phyloP scores from a whole-genome alignment of 176 grass and related monocot species.

The Carex pumila region DNA sequence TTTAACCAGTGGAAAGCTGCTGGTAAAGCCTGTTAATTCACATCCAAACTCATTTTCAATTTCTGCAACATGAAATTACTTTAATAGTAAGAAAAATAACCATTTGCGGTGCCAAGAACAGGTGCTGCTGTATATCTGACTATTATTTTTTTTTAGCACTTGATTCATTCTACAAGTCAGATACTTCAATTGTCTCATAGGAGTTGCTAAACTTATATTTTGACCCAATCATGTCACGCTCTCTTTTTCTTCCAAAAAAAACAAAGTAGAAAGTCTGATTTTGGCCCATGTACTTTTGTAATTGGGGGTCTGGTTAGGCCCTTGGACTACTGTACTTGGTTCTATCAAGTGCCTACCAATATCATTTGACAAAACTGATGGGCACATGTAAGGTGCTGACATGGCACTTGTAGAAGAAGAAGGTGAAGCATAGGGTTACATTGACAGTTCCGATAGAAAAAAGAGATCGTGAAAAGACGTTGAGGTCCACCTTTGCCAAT shows the following conservation, averaged over 20 bases:
- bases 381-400: not conserved
- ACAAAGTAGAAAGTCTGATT: not conserved
- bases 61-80: not conserved
- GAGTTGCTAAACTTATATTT: not conserved
- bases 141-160: not conserved
- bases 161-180: not conserved
- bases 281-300: not conserved
- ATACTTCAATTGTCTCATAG: not conserved
- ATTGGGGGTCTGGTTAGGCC: not conserved
- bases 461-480: too few species aligned
- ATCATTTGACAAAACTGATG: too few species aligned
- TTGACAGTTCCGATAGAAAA: too few species aligned
- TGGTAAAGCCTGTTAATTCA: conserved; percentile 93
- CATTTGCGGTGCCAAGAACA: not conserved
- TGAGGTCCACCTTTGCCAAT: too few species aligned
- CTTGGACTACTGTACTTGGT: not conserved
- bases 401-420: not conserved
- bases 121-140: not conserved
- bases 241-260: not conserved
- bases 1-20: conserved; percentile 99
- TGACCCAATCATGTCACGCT: not conserved
- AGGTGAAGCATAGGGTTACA: too few species aligned
- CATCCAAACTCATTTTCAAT: conserved; percentile 32
- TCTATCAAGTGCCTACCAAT: not conserved
- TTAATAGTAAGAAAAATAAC: not conserved